Conservation (phyloP, 2,329 filamentous ascomycete genomes). For the Talaromyces amestolkiae region DNA sequence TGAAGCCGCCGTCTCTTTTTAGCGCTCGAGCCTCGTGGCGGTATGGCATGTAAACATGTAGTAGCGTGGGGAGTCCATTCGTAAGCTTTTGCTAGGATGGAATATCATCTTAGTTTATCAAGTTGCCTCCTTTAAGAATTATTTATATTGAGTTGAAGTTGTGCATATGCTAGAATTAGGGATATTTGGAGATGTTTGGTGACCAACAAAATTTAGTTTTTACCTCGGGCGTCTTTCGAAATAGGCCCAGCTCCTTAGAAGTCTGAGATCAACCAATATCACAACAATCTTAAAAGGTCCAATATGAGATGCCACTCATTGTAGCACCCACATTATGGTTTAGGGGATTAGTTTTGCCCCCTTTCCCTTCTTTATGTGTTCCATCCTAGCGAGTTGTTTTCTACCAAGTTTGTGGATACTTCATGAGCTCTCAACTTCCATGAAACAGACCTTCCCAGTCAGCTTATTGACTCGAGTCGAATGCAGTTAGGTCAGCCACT, state of each 20-base stretch:
- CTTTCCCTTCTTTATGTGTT: no score
- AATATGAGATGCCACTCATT: not conserved
- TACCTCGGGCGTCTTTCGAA: not conserved
- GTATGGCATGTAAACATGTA: not conserved
- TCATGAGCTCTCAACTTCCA: not conserved
- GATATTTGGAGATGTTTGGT: no score
- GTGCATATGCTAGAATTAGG: no score
- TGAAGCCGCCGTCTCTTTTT: not conserved
- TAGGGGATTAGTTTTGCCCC: no score
- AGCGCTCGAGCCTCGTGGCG: not conserved
- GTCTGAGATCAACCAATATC: not conserved
- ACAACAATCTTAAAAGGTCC: not conserved
- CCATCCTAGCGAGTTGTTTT: no score
- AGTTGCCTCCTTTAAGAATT: not conserved
- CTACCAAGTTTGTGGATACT: no score
- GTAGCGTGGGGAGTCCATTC: not conserved
- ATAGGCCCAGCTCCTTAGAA: not conserved
- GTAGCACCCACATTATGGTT: no score
- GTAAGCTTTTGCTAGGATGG: not conserved
- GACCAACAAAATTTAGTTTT: not conserved
- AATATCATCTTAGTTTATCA: not conserved
- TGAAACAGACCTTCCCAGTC: not conserved
- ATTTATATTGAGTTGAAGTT: no score
- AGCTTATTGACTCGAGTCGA: not conserved
- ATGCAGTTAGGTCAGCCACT: not conserved